Conservation (phyloP, 2,329 filamentous ascomycete species). For the Onygena corvina region DNA sequence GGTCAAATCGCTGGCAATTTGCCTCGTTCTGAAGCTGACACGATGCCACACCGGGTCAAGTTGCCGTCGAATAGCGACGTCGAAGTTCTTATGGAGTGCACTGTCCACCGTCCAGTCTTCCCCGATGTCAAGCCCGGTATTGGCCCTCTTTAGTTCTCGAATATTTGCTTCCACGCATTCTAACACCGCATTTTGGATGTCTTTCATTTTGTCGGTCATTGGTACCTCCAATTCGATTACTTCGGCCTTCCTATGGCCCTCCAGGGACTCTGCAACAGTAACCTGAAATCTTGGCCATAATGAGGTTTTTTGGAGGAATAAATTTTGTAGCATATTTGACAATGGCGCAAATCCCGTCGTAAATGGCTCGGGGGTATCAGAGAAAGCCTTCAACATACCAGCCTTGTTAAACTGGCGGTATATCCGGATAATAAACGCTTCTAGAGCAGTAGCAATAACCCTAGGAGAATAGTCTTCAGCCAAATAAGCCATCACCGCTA, state of each 20-base stretch:
- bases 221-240: slow-evolving; percentile 93
- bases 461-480: slow-evolving; percentile 28
- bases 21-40: slow-evolving; percentile 85
- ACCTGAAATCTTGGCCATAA: slow-evolving; percentile 92
- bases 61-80: slow-evolving; percentile 74
- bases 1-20: slow-evolving; percentile 81
- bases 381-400: slow-evolving; percentile 92
- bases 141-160: slow-evolving; percentile 81
- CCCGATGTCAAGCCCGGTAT: slow-evolving; percentile 71
- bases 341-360: slow-evolving; percentile 78
- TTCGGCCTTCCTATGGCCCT: slow-evolving; percentile 85
- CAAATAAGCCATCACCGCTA: neutral
- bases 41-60: slow-evolving; percentile 95
- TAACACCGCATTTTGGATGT: slow-evolving; percentile 87
- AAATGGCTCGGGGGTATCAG: slow-evolving; percentile 84
- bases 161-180: slow-evolving; percentile 95
- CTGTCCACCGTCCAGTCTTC: slow-evolving; percentile 95
- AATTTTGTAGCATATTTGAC: slow-evolving; percentile 77
- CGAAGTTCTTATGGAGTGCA: slow-evolving; percentile 83
- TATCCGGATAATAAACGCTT: slow-evolving; percentile 89
- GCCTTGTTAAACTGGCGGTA: slow-evolving; percentile 89
- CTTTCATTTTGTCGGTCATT: slow-evolving; percentile 87
- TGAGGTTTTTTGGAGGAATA: slow-evolving; percentile 79
- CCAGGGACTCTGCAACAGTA: slow-evolving; percentile 74
- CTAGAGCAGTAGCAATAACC: slow-evolving; percentile 71